Conservation (phyloP, 2,329 filamentous ascomycete genomes). For the Didymella lethalis region DNA sequence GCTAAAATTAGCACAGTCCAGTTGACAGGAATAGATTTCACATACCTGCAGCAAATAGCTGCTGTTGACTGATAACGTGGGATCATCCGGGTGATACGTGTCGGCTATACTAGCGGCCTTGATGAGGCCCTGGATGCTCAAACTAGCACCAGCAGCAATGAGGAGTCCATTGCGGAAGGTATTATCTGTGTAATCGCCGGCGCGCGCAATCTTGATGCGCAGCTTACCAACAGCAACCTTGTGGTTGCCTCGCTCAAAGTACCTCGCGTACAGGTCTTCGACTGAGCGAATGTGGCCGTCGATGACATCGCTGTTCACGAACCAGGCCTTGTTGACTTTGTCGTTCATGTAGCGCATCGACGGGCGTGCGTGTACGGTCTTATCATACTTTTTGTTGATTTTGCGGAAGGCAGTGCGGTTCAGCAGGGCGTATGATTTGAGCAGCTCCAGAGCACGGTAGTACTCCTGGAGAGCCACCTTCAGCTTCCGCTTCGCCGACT, state of each 20-base stretch:
- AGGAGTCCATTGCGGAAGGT: conserved; percentile 65
- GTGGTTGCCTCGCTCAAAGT: conserved; percentile 92
- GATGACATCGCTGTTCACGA: conserved; percentile 86
- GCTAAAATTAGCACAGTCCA: conserved; percentile 27
- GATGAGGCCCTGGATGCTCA: conserved; percentile 55
- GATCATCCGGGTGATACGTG: conserved; percentile 29
- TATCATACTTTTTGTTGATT: conserved; percentile 99
- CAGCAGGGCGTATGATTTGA: conserved; percentile 89
- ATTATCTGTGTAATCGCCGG: conserved; percentile 65
- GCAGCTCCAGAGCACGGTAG: conserved; percentile 86
- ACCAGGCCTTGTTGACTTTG: conserved; percentile 88
- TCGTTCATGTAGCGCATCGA: conserved; percentile 85
- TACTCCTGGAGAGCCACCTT: conserved; percentile 92
- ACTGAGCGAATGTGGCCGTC: conserved; percentile 81
- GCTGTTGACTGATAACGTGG: conserved; percentile 42
- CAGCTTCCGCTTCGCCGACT: conserved; percentile 87
- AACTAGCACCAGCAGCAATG: conserved; percentile 53
- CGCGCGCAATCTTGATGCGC: conserved; percentile 70
- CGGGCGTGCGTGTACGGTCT: conserved; percentile 80
- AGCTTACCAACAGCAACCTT: conserved; percentile 91
- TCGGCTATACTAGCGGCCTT: conserved; percentile 46
- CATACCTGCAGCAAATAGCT: conserved; percentile 69
- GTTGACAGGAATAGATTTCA: background rate
- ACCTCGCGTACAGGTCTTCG: conserved; percentile 91
- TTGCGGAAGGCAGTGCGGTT: conserved; percentile 96